Base-by-base conservation (phyloP, 441 rosid genomes). In the Lepidium campestre region DNA sequence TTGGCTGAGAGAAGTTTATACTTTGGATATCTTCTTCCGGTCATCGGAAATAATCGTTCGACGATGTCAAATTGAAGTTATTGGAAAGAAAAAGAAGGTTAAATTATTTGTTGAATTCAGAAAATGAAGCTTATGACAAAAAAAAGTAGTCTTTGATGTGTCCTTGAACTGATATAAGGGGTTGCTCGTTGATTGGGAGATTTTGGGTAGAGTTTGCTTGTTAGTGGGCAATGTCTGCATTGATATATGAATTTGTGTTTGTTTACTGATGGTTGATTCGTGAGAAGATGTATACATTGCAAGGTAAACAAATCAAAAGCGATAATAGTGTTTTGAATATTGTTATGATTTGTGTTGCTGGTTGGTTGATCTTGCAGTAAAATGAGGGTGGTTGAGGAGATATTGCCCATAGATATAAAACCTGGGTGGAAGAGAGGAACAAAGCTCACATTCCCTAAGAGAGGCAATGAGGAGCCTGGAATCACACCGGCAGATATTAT, bases 361-460 rank as follows among this genome's bases (percentile, higher is more conserved):
- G 59, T 73, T 57, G 35, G 59, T 73, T 54, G 48, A 29, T 36
- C 37, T 61, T 83, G 86, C 85, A 93, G 98, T 20, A 81, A 48
- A 75, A 39, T 62, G 40, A 81, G 75, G 65, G 68, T 74, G 3
- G 55, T 86, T 34, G 94, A 93, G 75, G 97, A 93, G 78, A 90
- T 89, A 60, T 56, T 93, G 79, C 82, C 87, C 9, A 87, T 93
- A 57, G 97, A 93, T 62, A 74, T 93, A 76, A 93, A 79, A 78
- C 89, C 97, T 17, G 98, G 98, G 50, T 93, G 98, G 98, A 90
- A 93, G 86, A 90, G 80, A 79, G 97, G 98, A 47, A 90, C 96
- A 19, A 93, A 87, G 79, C 87, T 93, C 49, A 93, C 96, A 40
- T 90, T 93, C 57, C 89, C 88, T 19, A 89, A 88, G 76, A 93